Evolutionary conservation across 2,329 filamentous ascomycete genomes (phyloP).

Genomic region (Apiospora phragmitis): DNA sequence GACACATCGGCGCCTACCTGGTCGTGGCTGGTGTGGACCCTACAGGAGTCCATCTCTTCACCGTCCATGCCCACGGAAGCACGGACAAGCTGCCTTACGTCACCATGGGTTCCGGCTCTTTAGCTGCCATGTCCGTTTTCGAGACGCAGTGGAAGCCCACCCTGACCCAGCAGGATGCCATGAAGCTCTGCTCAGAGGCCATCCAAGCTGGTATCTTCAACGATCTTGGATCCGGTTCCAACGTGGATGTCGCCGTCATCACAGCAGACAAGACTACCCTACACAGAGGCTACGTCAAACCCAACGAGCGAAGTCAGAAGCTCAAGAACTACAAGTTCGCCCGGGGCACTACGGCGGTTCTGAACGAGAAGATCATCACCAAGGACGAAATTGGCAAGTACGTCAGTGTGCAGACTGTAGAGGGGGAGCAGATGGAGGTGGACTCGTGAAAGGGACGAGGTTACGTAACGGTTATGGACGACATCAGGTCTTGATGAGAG

Average conservation of each 20-base stretch:
- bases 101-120: constrained; percentile 95
- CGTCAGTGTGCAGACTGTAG: constrained; percentile 83
- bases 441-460: constrained; percentile 48
- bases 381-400: constrained; percentile 94
- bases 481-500: constrained; percentile 2
- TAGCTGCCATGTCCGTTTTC: constrained; percentile 97
- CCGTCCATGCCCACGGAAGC: constrained; percentile 95
- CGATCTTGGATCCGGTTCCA: constrained; percentile 93
- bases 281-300: constrained; percentile 88
- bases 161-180: constrained; percentile 69
- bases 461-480: background rate
- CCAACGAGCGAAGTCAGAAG: constrained; percentile 89
- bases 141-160: constrained; percentile 90
- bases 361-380: constrained; percentile 95
- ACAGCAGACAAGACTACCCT: constrained; percentile 93
- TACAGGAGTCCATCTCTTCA: constrained; percentile 93
- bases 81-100: constrained; percentile 99
- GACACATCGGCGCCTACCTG: constrained; percentile 95
- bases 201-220: constrained; percentile 98
- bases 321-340: constrained; percentile 89
- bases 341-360: constrained; percentile 88
- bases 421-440: constrained; percentile 70
- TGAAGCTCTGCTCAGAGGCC: constrained; percentile 70
- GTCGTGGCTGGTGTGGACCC: constrained; percentile 97
- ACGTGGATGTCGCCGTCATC: constrained; percentile 96